Base-by-base conservation (phyloP, 371 early-diverging fungal genomes). In the Aphelidium insulamus region DNA sequence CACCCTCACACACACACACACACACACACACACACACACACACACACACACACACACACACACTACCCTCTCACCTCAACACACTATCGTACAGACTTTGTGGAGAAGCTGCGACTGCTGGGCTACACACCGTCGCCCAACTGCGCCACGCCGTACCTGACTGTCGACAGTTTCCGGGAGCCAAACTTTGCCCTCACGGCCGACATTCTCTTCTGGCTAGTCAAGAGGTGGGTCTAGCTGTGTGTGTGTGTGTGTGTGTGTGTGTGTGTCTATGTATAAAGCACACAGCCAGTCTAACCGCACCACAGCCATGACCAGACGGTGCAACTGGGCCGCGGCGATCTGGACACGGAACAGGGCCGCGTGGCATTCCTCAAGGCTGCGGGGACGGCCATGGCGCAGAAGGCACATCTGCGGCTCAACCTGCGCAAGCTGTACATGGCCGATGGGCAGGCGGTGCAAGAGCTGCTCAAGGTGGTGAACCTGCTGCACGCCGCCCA, bases 391-490 rank as follows among this genome's bases (percentile, higher is more conserved):
- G 10, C 7, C 9, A 42, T 42, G 59, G 54, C 55, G 1, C 44
- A 49, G 1, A 55, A 55, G 36, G 52, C 59, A 4, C 52, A 56
- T 15, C 41, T 58, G 14, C 38, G 45, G 33, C 33, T 62, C 24
- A 62, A 62, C 43, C 49, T 55, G 1, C 43, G 50, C 16, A 54
- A 50, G 33, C 38, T 62, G n/a, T 62, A 62, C 43, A 45, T 40
- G 41, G 58, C 59, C 4, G 62, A 62, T 32, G 57, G 55, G 3
- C 41, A 46, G 26, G 56, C 58, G 3, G 59, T 62, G 21, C 37
- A 44, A 22, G 62, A 62, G 24, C 39, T 62, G 16, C 21, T 45
- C 28, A 58, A 58, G 37, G 39, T 62, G 7, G 49, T 44, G 10
- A 35, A 40, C 31, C 27, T 55, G 2, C 34, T 62, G 22, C 42